Conservation (phyloP, 345 rosid genomes). For the Populus pruinosa region DNA sequence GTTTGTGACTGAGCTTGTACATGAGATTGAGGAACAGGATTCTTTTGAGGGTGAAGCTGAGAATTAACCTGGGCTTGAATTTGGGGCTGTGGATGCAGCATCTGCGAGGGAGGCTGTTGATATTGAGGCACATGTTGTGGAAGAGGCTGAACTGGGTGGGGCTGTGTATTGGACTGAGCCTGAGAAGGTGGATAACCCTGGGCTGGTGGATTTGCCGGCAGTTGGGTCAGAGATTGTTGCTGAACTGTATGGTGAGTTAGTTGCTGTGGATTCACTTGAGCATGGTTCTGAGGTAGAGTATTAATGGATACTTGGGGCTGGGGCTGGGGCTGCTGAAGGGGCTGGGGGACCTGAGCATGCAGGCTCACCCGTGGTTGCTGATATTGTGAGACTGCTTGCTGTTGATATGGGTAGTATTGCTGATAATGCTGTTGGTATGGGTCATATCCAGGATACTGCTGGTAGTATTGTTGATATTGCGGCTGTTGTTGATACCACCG, state of each 20-base stretch:
- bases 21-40: constrained; percentile 12
- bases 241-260: constrained; percentile 22
- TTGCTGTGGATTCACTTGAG: constrained; percentile 33
- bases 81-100: constrained; percentile 33
- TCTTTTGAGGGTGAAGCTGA: constrained; percentile 21
- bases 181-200: constrained; percentile 26
- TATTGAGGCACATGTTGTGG: constrained; percentile 35
- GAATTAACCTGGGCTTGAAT: constrained; percentile 11
- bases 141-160: constrained; percentile 26
- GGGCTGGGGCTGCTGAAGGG: constrained; percentile 25
- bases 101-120: constrained; percentile 40
- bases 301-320: constrained; percentile 27
- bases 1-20: constrained; percentile 34
- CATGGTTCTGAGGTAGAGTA: constrained; percentile 41
- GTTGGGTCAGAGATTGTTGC: constrained; percentile 28
- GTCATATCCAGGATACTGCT: constrained; percentile 56
- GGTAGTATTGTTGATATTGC: constrained; percentile 65
- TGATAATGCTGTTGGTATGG: constrained; percentile 55
- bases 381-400: constrained; percentile 38
- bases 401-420: constrained; percentile 59
- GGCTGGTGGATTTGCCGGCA: constrained; percentile 22
- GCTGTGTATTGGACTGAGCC: constrained; percentile 25
- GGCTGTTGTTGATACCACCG: constrained; percentile 67
- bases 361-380: constrained; percentile 33
- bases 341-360: constrained; percentile 21